Evolutionary conservation across 495 filamentous ascomycete genomes (phyloP).

Genomic region (Aspergillus affinis): DNA sequence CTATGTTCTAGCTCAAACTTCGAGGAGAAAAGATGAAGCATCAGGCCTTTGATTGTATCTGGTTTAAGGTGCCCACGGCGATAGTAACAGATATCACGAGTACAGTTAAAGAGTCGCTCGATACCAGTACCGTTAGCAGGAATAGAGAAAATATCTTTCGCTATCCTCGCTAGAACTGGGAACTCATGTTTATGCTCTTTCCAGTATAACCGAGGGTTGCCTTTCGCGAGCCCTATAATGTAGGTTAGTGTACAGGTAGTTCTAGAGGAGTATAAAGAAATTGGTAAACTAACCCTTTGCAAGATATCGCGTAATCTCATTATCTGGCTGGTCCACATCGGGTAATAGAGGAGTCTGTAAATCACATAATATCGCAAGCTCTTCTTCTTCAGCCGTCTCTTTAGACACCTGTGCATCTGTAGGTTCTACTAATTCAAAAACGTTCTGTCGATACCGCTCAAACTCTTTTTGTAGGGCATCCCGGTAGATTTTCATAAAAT

Average conservation of each 20-base stretch:
- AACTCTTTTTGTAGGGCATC: conserved; percentile 3
- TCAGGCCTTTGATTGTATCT: background rate
- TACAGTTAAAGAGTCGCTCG: background rate
- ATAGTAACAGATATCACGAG: background rate
- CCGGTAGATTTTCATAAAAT: background rate
- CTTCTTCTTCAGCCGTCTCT: background rate
- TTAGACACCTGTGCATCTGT: too few relatives aligned
- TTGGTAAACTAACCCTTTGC: background rate
- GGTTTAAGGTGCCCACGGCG: background rate
- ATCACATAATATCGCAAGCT: background rate
- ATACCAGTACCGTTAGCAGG: background rate
- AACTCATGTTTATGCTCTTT: background rate
- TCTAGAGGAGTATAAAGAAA: background rate
- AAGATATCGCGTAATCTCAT: background rate
- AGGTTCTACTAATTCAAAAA: background rate
- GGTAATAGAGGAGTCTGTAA: background rate
- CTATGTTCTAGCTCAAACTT: background rate
- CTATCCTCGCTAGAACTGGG: background rate
- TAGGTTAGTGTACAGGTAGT: conserved; percentile 1
- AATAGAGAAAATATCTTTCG: background rate
- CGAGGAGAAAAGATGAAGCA: background rate
- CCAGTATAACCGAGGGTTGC: background rate
- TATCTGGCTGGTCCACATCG: background rate
- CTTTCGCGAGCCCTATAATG: background rate
- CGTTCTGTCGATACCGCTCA: background rate